A percentile compares a stretch with the other conserved stretches of the same genome.
These are phyloP conservation scores for Orbilia ellipsospora DNA, from an alignment of 2,329 filamentous ascomycete species.

Conservation along the genomic window DNA sequence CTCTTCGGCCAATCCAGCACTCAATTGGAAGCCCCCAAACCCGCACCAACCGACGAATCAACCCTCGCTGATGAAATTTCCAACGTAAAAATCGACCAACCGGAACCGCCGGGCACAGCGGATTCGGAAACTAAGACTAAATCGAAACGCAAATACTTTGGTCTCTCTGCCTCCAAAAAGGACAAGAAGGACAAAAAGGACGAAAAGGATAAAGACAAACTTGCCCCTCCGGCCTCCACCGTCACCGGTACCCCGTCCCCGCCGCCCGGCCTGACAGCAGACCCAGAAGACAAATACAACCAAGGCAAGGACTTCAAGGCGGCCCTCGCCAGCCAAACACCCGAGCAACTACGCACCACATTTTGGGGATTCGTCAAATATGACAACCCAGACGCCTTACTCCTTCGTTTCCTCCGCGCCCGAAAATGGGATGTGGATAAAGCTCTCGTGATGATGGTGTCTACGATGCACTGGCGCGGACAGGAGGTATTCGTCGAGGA, in stretches of 20 bases:
- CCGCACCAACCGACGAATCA: conserved; percentile 43
- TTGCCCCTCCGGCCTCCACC: conserved; percentile 20
- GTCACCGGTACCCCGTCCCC: conserved; percentile 58
- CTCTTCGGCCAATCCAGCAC: conserved; percentile 73
- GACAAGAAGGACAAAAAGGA: conserved; percentile 66
- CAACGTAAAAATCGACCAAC: conserved; percentile 5
- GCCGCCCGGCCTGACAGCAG: conserved; percentile 62
- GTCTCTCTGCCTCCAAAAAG: conserved; percentile 64
- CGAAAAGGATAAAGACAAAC: conserved; percentile 30
- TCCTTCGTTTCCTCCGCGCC: conserved; percentile 85
- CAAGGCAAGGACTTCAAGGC: conserved; percentile 87
- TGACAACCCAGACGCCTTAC: conserved; percentile 87
- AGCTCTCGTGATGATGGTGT: conserved; percentile 91
- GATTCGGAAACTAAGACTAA: conserved; percentile 68
- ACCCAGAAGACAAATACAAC: conserved; percentile 89
- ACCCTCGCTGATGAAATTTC: conserved; percentile 21
- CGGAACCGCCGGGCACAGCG: conserved; percentile 18
- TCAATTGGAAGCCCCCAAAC: conserved; percentile 19
- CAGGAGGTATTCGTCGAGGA: conserved; percentile 87
- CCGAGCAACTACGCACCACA: conserved; percentile 80
- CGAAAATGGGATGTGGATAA: conserved; percentile 95
- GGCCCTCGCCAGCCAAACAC: conserved; percentile 78
- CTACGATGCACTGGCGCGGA: conserved; percentile 90
- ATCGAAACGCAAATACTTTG: conserved; percentile 83
- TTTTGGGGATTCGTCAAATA: conserved; percentile 84